phyloP scores from a whole-genome alignment of 495 filamentous ascomycete genomes.

The Cercophora sp. region DNA sequence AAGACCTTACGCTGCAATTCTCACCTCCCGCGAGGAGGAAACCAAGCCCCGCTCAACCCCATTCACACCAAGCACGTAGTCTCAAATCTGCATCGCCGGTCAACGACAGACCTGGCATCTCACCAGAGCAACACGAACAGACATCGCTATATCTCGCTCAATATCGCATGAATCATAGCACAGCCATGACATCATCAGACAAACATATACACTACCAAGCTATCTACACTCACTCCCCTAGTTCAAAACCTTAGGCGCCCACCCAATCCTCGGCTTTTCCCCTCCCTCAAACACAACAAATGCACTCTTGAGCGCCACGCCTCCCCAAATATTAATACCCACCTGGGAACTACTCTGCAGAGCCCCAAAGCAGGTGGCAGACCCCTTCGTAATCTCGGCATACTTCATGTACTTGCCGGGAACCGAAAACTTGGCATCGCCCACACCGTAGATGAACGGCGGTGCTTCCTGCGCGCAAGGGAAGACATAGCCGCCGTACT shows the following conservation, averaged over 20 bases:
- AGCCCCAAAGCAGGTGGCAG: conserved; percentile 56
- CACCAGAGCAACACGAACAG: too few species aligned
- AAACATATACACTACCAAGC: too few species aligned
- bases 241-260: conserved; percentile 44
- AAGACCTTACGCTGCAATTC: too few species aligned
- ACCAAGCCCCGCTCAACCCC: too few species aligned
- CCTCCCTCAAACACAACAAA: conserved; percentile 63
- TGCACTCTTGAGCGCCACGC: conserved; percentile 76
- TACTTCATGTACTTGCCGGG: conserved; percentile 58
- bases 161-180: too few species aligned
- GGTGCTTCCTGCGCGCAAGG: conserved; percentile 62
- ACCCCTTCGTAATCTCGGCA: conserved; percentile 31
- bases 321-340: conserved; percentile 70
- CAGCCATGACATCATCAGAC: not conserved
- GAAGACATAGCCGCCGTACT: conserved; percentile 65
- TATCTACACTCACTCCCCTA: too few species aligned
- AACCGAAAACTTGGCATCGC: conserved; percentile 45
- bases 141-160: too few species aligned
- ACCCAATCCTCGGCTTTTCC: conserved; percentile 52
- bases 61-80: too few species aligned
- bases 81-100: too few species aligned
- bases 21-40: too few species aligned
- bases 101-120: too few species aligned
- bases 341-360: conserved; percentile 61
- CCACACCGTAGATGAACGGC: conserved; percentile 58